Evolutionary conservation across 1,284 basidiomycete genomes (phyloP).

Genomic region (Gomphus sp.): DNA sequence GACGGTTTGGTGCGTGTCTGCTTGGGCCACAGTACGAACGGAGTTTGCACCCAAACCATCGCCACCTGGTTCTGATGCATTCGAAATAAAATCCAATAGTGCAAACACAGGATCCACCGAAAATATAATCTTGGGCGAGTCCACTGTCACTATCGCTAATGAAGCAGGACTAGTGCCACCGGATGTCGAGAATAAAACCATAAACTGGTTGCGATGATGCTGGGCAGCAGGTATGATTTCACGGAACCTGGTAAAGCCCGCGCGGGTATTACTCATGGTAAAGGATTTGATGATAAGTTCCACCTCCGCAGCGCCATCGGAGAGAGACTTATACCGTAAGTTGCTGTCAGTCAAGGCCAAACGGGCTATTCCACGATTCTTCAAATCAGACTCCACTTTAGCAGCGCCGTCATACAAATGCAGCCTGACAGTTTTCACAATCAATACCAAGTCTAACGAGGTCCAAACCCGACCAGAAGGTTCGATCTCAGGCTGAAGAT

Average conservation of each 20-base stretch:
- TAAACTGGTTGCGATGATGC: conserved; percentile 90
- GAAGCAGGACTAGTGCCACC: conserved; percentile 49
- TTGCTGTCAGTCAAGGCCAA: conserved; percentile 80
- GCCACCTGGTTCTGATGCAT: conserved; percentile 37
- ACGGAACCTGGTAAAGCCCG: conserved; percentile 79
- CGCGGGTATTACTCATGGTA: conserved; percentile 83
- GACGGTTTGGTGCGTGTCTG: neutral
- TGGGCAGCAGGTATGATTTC: conserved; percentile 92
- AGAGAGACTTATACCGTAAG: conserved; percentile 77
- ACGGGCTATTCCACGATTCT: conserved; percentile 75
- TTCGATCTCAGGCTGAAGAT: conserved; percentile 52
- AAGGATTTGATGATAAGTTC: conserved; percentile 87
- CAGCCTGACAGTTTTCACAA: conserved; percentile 71
- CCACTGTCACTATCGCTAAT: conserved; percentile 80
- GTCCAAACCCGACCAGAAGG: conserved; percentile 40
- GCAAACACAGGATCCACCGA: conserved; percentile 90
- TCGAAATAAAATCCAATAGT: conserved; percentile 78
- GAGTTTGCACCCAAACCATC: conserved; percentile 14
- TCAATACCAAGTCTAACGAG: conserved; percentile 70
- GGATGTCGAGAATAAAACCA: conserved; percentile 83
- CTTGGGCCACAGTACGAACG: neutral
- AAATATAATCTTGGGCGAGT: conserved; percentile 91
- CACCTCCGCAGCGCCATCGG: conserved; percentile 77
- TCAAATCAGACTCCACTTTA: conserved; percentile 49
- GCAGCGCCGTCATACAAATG: conserved; percentile 82